Conservation (phyloP, 2,329 filamentous ascomycete genomes). For the Stromatinia cepivora region DNA sequence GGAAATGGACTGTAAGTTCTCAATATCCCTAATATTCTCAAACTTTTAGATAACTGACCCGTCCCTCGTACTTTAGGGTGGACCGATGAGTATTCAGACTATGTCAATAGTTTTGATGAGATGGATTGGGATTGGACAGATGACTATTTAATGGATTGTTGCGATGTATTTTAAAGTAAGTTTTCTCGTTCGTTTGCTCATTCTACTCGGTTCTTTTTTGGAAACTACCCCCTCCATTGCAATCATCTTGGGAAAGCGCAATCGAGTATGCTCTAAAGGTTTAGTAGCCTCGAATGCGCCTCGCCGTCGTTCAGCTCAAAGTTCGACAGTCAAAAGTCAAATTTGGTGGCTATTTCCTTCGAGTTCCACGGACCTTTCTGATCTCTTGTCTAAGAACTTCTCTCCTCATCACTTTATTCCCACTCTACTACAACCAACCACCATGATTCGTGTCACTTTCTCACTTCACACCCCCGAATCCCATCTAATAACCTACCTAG, state of each 20-base stretch:
- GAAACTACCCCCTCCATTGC: background rate
- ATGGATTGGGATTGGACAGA: constrained; percentile 4
- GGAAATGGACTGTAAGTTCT: constrained; percentile 13
- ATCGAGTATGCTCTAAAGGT: background rate
- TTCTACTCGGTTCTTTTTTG: background rate
- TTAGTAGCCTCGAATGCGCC: background rate
- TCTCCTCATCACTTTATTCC: background rate
- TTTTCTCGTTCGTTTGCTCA: background rate
- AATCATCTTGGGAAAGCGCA: background rate
- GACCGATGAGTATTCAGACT: background rate
- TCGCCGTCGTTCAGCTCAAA: background rate
- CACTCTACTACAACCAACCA: background rate
- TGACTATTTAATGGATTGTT: background rate
- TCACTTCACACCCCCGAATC: background rate
- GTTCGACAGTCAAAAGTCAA: background rate
- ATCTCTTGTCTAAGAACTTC: background rate
- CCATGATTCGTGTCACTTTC: background rate
- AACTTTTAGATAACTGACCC: background rate
- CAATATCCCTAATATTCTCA: background rate
- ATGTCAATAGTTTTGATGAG: constrained; percentile 5
- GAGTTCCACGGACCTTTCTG: background rate
- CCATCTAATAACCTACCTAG: background rate
- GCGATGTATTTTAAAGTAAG: background rate
- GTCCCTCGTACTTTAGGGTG: background rate
- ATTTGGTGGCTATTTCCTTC: background rate